A percentile compares a stretch with the other conserved stretches of the same genome.
Evolutionary conservation across 257 asterid species (phyloP).

Genomic region (Penstemon barbatus): DNA sequence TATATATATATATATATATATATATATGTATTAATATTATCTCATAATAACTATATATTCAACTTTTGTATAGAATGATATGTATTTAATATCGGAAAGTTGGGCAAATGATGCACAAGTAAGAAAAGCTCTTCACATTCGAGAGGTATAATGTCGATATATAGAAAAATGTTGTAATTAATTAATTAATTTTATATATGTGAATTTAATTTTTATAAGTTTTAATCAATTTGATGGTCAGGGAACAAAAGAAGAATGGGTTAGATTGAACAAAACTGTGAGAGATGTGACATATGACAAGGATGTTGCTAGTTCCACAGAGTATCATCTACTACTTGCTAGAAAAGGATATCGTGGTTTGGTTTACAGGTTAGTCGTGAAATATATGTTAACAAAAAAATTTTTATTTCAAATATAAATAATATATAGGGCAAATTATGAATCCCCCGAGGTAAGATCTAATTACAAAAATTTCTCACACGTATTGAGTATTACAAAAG

Average conservation of each 20-base stretch:
- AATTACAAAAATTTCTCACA: too few relatives aligned
- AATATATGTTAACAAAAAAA: too few relatives aligned
- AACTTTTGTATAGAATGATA: too few relatives aligned
- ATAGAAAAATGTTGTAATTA: too few relatives aligned
- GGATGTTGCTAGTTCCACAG: conserved; percentile 9
- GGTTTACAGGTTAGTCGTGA: conserved; percentile 32
- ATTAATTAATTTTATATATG: too few relatives aligned
- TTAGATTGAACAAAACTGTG: conserved; percentile 9
- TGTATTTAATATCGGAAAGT: conserved; percentile 18
- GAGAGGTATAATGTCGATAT: conserved; percentile 22
- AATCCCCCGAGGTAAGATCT: too few relatives aligned
- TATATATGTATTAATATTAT: not conserved
- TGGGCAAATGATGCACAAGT: conserved; percentile 38
- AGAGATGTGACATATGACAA: conserved; percentile 1
- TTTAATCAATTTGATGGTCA: not conserved
- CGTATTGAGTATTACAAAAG: too few relatives aligned
- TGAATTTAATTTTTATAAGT: too few relatives aligned
- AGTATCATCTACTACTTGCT: conserved; percentile 23
- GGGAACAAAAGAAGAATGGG: conserved; percentile 28
- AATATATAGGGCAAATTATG: too few relatives aligned
- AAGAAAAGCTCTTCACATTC: conserved; percentile 34
- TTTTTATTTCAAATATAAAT: too few relatives aligned
- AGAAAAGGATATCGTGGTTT: conserved; percentile 32
- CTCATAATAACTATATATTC: conserved; percentile 21
- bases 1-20: too few relatives aligned